Base-by-base conservation (phyloP, 2,329 filamentous ascomycete genomes). In the Colletotrichum sp. region DNA sequence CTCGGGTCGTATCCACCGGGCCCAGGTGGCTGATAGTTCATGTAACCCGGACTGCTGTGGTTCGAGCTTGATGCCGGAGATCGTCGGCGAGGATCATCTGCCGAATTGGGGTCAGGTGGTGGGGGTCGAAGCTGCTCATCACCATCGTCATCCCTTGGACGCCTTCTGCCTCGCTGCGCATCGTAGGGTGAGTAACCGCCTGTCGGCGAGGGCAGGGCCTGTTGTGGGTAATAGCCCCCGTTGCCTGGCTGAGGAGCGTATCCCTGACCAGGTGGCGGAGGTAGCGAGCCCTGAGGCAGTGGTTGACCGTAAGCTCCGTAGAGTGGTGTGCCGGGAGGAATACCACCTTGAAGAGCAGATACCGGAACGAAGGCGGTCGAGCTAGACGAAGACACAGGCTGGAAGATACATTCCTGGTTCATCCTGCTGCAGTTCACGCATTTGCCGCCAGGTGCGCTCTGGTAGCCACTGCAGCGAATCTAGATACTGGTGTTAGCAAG, bases 381-480 rank as follows among this genome's bases (percentile, higher is more conserved):
- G 52, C 88, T 87, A 13, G 89, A 88, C 0, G 88, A 89, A 5
- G 89, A 90, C 2, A 92, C 90, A 0, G 90, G 90, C 79, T 92
- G 90, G 74, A 92, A 92, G 16, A 92, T 87, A 75, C 90, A 92
- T 76, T 92, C 90, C 78, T 92, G 90, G 64, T 90, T 90, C 83
- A 91, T 91, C 76, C 91, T 90, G 52, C 90, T 89, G 78, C 90
- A 92, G 78, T 92, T 92, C 70, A 90, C 88, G 78, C 90, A 92
- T 77, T 91, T 91, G 13, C 90, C 90, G 24, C 90, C 90, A 0
- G 89, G 88, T 0, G 89, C 90, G 76, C 89, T 91, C 74, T 90
- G 88, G 77, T 91, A 91, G 32, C 90, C 90, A 76, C 90, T 92
- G 84, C 90, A 92, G 48, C 90, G 89, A 77, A 92, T 92, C 90